Evolutionary conservation across 2,329 filamentous ascomycete species (phyloP).

Genomic region (Hypoxylon sp.): DNA sequence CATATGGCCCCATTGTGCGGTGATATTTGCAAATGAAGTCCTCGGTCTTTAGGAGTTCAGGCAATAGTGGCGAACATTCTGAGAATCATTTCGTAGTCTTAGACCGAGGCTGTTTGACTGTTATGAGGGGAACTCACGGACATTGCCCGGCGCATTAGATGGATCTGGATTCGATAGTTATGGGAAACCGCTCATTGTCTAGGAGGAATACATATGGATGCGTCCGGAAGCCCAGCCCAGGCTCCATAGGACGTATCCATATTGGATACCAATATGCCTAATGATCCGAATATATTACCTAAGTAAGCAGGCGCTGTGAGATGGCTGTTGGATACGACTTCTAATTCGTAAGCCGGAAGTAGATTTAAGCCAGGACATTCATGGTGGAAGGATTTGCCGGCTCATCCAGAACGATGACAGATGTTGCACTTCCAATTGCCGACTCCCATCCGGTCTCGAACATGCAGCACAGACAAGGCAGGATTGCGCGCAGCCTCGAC

Average conservation of each 20-base stretch:
- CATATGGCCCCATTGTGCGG: conserved; percentile 16
- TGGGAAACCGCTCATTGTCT: neutral
- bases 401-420: conserved; percentile 5
- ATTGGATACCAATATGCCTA: neutral
- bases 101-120: conserved; percentile 33
- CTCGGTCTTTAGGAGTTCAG: conserved; percentile 18
- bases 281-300: conserved; percentile 15
- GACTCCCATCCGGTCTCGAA: conserved; percentile 23
- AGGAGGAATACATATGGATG: neutral
- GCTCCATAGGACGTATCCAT: conserved; percentile 3
- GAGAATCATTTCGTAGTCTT: conserved; percentile 19
- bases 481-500: conserved; percentile 5
- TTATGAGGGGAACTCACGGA: conserved; percentile 8
- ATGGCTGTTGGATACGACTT: conserved; percentile 2
- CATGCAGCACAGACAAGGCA: conserved; percentile 9
- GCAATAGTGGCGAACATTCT: conserved; percentile 29
- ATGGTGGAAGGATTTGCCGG: conserved; percentile 27
- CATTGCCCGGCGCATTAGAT: conserved; percentile 14
- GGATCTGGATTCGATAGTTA: conserved; percentile 7
- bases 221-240: conserved; percentile 2
- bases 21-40: conserved; percentile 20
- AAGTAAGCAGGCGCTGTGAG: conserved; percentile 5
- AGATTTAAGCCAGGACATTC: neutral
- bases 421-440: conserved; percentile 26
- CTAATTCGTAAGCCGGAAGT: neutral